Percentiles rank a stretch among this genome's conserved stretches.
These are phyloP conservation scores for Monosporozyma servazzii DNA, from an alignment of 805 yeast genomes.

Conservation along the genomic window DNA sequence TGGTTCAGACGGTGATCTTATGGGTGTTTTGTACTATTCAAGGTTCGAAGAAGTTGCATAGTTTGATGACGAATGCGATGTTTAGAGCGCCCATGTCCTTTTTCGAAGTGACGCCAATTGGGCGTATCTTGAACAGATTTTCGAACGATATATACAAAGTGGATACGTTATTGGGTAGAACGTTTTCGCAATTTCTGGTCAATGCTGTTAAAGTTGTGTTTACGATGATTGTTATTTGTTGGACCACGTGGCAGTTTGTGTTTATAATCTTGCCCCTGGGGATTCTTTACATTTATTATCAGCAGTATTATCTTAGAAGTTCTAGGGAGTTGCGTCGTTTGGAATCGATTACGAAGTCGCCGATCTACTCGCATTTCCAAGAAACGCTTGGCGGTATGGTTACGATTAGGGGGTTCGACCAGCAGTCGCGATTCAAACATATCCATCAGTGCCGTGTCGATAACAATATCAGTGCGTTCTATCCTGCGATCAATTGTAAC, in stretches of 20 bases:
- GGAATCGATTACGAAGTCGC: constrained; percentile 72
- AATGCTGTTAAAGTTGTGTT: constrained; percentile 57
- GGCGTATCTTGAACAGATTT: constrained; percentile 83
- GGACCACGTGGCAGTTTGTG: constrained; percentile 80
- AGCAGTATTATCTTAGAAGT: constrained; percentile 64
- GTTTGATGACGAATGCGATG: constrained; percentile 62
- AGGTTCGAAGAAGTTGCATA: constrained; percentile 71
- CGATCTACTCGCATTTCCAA: constrained; percentile 77
- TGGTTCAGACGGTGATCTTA: constrained; percentile 58
- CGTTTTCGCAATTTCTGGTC: constrained; percentile 57
- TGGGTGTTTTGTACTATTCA: constrained; percentile 78
- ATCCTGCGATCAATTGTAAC: constrained; percentile 86
- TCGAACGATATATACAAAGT: constrained; percentile 85
- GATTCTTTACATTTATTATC: constrained; percentile 58
- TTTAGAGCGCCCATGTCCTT: constrained; percentile 90
- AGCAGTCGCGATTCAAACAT: constrained; percentile 50
- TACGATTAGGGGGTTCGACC: constrained; percentile 66
- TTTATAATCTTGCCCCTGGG: constrained; percentile 64
- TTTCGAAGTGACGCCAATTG: constrained; percentile 93
- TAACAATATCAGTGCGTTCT: constrained; percentile 81
- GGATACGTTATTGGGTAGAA: constrained; percentile 69
- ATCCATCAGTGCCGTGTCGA: constrained; percentile 69
- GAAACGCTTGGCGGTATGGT: constrained; percentile 70
- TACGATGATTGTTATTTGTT: constrained; percentile 70
- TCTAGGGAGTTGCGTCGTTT: constrained; percentile 78